Conservation (phyloP, 352 stramenopile genomes). For the Thalassiosira livingstoniorum region DNA sequence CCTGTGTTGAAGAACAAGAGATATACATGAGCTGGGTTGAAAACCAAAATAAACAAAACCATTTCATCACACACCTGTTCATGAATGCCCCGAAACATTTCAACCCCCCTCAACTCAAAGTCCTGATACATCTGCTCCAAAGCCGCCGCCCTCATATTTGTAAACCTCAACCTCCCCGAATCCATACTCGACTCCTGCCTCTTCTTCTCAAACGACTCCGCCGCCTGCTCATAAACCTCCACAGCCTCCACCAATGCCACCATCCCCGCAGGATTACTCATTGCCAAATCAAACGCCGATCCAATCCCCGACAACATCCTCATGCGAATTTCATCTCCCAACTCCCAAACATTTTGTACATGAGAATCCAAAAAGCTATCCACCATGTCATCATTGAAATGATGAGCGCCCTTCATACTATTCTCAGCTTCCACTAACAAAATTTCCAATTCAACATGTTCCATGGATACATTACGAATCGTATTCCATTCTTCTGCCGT, state of each 20-base stretch:
- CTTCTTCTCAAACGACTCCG: slow-evolving; percentile 75
- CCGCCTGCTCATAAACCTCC: slow-evolving; percentile 81
- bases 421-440: slow-evolving; percentile 84
- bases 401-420: slow-evolving; percentile 75
- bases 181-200: slow-evolving; percentile 53
- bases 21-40: not conserved
- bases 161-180: slow-evolving; percentile 71
- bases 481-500: slow-evolving; percentile 82
- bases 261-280: slow-evolving; percentile 84
- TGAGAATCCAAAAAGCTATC: slow-evolving; percentile 82
- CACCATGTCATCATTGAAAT: slow-evolving; percentile 75
- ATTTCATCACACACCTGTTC: slow-evolving; percentile 30
- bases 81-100: slow-evolving; percentile 78
- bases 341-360: slow-evolving; percentile 86
- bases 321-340: slow-evolving; percentile 85
- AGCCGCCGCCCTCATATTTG: slow-evolving; percentile 81
- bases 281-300: slow-evolving; percentile 80
- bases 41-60: slow-evolving; percentile 7
- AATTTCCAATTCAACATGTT: slow-evolving; percentile 85
- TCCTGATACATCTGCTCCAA: slow-evolving; percentile 83
- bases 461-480: slow-evolving; percentile 77
- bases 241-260: slow-evolving; percentile 84
- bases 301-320: slow-evolving; percentile 80
- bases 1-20: slow-evolving; percentile 19
- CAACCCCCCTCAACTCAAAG: slow-evolving; percentile 77